Evolutionary conservation across 495 filamentous ascomycete genomes (phyloP), one percentile per base, ranked within the genome.

Genomic region (Penicillium nucicola): DNA sequence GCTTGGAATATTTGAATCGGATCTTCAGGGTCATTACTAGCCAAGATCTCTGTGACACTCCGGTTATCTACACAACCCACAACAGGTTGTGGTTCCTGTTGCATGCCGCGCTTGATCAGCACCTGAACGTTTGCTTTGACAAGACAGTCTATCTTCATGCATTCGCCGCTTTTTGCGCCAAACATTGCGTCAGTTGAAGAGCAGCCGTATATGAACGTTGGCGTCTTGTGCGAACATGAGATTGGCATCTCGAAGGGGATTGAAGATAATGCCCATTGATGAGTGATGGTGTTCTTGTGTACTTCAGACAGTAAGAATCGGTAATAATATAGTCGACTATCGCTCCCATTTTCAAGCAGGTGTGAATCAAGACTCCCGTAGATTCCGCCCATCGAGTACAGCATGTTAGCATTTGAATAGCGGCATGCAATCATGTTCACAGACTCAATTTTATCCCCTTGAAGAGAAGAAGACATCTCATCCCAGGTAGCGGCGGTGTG

Each of bases 211-310:
- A 84, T 70, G 55, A 75, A 85, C 5, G 80, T 72, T 19, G 53
- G 55, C 4, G 56, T 58, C 82, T 86, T 87, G n/a, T 38, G 76
- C 70, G n/a, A 61, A n/a, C n/a, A n/a, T n/a, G 53, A 35, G 71
- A 74, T 2, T 84, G 82, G 48, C n/a, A 86, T 86, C 47, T 87
- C 84, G 46, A 86, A 82, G 1, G 82, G 74, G 37, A 86, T 80
- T 11, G 76, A 70, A 0, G 79, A 73, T 8, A 87, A 71, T 0
- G 79, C 82, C 68, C 79, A 86, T 55, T 87, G 82, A 31, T 83
- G 71, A 12, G 62, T 65, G 23, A 86, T 84, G 11, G 33, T n/a
- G 33, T 35, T 35, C 33, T n/a, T n/a, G n/a, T n/a, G n/a, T n/a
- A n/a, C n/a, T n/a, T n/a, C n/a, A n/a, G n/a, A n/a, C n/a, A n/a